Evolutionary conservation across 2,329 filamentous ascomycete species (phyloP), one percentile per base, ranked within the genome.

Genomic region (Parascedosporium putredinis): DNA sequence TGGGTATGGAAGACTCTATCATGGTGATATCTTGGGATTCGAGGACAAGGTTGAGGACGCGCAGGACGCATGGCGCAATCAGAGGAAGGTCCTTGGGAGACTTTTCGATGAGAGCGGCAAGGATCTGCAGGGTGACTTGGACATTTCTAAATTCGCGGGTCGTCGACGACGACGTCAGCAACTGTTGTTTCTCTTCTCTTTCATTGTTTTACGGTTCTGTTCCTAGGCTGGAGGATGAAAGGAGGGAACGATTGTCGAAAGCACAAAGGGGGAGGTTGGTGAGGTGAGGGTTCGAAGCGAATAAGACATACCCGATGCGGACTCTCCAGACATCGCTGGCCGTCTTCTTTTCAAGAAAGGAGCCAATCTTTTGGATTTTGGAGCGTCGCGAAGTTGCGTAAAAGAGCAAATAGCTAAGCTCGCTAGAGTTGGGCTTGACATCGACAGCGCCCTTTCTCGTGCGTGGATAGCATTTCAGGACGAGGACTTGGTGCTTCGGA

Each of bases 391-490:
- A 95, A 63, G 87, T 94, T 54, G 88, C 89, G 73, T 98, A 97
- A 76, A 95, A 97, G 50, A 97, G 81, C 56, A 98, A 79, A 65
- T 97, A 97, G 68, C 88, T 95, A 55, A 98, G 80, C 73, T 98
- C 93, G 69, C 88, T 95, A 57, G 88, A 88, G 68, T 97, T 97
- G 42, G 93, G 90, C 69, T 91, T 94, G 62, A 95, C 88, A 61
- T 95, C 88, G 63, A 90, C 85, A 54, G 87, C 84, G 47, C 88
- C 88, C 70, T 96, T 97, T 56, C 87, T 87, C 55, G 87, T 90
- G 58, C 86, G 85, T 36, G 93, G 93, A 67, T 96, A 98, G 74
- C 91, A 97, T 72, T 95, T 96, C 56, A 96, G 79, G 57, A 96
- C 84, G 54, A 97, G 75, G 58, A 96, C 87, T 76, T 97, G 91